phyloP scores from a whole-genome alignment of 257 asterid genomes.

The Plantago major region DNA sequence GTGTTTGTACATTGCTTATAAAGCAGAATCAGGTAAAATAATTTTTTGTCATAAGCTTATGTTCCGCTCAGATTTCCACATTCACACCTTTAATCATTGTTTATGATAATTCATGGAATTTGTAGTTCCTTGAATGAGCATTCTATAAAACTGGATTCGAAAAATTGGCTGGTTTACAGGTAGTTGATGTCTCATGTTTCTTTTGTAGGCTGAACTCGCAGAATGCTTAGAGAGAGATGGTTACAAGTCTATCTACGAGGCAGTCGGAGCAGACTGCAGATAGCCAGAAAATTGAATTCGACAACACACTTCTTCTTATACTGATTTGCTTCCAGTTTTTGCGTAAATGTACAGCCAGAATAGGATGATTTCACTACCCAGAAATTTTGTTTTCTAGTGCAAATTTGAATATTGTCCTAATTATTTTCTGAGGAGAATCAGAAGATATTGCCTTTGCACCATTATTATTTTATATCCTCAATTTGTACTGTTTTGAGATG shows the following conservation, averaged over 20 bases:
- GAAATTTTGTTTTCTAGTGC: conserved; percentile 13
- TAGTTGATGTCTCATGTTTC: neutral
- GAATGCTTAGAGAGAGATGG: conserved; percentile 81
- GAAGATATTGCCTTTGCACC: neutral
- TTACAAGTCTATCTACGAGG: conserved; percentile 71
- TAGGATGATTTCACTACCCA: neutral
- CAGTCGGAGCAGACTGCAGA: conserved; percentile 88
- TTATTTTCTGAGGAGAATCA: neutral
- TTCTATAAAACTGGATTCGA: neutral
- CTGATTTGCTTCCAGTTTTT: conserved; percentile 16
- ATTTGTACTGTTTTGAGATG: too few relatives aligned
- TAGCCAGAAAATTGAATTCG: conserved; percentile 23
- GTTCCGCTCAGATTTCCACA: too few relatives aligned
- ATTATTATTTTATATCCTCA: too few relatives aligned
- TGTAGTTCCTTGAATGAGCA: too few relatives aligned
- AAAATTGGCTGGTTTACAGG: too few relatives aligned
- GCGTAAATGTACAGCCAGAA: conserved; percentile 21
- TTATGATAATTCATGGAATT: too few relatives aligned
- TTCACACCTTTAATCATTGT: too few relatives aligned
- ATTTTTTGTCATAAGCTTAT: too few relatives aligned
- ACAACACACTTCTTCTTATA: neutral
- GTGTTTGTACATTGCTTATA: too few relatives aligned
- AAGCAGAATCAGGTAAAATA: too few relatives aligned
- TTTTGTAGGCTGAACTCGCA: conserved; percentile 71
- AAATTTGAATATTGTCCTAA: neutral